Evolutionary conservation across 73 alveolate genomes (phyloP), one percentile per base, ranked within the genome.

Genomic region (Blepharisma stoltei): DNA sequence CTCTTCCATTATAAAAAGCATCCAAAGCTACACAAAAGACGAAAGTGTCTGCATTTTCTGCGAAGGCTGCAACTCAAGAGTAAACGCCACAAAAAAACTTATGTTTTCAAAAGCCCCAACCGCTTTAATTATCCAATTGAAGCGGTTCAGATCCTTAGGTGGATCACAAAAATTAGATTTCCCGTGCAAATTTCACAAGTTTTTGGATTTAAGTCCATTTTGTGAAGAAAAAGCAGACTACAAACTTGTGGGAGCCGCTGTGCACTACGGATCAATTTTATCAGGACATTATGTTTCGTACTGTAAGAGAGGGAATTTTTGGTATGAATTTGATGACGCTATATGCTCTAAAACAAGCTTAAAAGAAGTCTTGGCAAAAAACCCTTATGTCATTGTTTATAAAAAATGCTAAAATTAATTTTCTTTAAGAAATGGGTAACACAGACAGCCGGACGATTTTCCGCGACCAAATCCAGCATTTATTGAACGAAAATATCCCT

Each of bases 261-360:
- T 69, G 32, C 79, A 69, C 60, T 14, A 14, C 32, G 79, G 79
- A 43, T 44, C 79, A 18, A 46, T 69, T 1, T 14, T 7, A 14
- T 38, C 67, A 37, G 79, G 79, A 38, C 79, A 69, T n/a, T 69
- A 69, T 43, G n/a, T 69, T 38, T 7, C 79, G 9, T 69, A 69
- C 27, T 71, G 46, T 9, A 69, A 69, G 27, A 14, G 55, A 37
- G 23, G 32, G 11, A 9, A 43, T 14, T 14, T 14, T n/a, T 69
- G 79, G 79, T 69, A 69, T 43, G 11, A 53, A 9, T 69, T 69
- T 46, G 79, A 69, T 4, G 79, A 69, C 73, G 14, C 73, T n/a
- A 4, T 60, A n/a, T 60, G 73, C 46, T 14, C 73, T 3, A 60
- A 60, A 25, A 25, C 45, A 1, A 14, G 18, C 23, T 60, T 60